Base-by-base conservation (phyloP, 768 basidiomycete genomes). In the Boletales sp. region DNA sequence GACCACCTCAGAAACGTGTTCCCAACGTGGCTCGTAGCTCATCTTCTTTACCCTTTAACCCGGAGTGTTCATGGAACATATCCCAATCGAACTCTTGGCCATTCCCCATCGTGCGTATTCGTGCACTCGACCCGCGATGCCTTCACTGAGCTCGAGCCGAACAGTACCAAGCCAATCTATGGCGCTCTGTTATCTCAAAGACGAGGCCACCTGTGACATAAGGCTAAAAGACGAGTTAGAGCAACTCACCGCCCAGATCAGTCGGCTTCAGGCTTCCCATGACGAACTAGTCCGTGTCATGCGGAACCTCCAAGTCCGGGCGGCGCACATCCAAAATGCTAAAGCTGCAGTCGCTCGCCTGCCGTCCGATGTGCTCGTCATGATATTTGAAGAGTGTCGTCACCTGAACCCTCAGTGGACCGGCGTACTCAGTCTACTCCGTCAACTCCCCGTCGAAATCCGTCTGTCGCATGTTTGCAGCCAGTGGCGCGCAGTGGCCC, bases 401-500 rank as follows among this genome's bases (percentile, higher is more conserved):
- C 65, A 69, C 49, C 48, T 60, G 24, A 65, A 60, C 38, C 64
- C 65, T 21, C 67, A 67, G 47, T 67, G 67, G 63, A 45, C 56
- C 13, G 66, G 65, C n/a, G 61, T 69, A 13, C 66, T 65, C 39
- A 59, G 57, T 47, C 56, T 65, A 9, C 67, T 69, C 31, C 65
- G 60, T 40, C 67, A 69, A 43, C 60, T 58, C n/a, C 67, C 67
- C 29, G 30, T 68, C 46, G 67, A 67, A 50, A 57, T 67, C 31
- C 66, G 65, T 29, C 48, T 73, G 24, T 68, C 72, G 31, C 65
- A 67, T 40, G 66, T 72, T 18, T 63, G 62, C 31, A 58, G 53
- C 34, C 64, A 62, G 36, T 71, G 72, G 72, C 65, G 71, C 30
- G 51, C 52, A 7, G 63, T 72, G 13, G 64, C 72, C 14, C 64